A percentile compares a stretch with the other conserved stretches of the same genome.
These are phyloP conservation scores for Candida glucosophila DNA, from an alignment of 1,139 yeast genomes.

Conservation along the genomic window DNA sequence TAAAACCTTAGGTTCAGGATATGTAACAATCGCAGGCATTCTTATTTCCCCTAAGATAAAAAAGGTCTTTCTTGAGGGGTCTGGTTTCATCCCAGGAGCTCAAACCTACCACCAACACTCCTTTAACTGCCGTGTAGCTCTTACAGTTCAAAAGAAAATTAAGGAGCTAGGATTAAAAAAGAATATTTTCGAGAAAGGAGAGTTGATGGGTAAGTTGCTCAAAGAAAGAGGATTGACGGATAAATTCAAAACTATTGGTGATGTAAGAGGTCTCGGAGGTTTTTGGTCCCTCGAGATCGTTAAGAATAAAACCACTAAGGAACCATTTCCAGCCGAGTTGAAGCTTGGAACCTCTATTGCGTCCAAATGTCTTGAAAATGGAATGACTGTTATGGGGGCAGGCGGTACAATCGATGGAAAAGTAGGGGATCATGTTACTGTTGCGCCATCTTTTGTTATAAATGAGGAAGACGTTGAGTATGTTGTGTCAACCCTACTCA, in stretches of 20 bases:
- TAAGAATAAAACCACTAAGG: slow-evolving; percentile 40
- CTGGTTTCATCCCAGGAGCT: slow-evolving; percentile 39
- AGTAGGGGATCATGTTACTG: slow-evolving; percentile 39
- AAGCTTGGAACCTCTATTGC: slow-evolving; percentile 25
- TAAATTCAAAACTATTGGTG: slow-evolving; percentile 36
- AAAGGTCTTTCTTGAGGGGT: slow-evolving; percentile 34
- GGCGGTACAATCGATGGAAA: slow-evolving; percentile 31
- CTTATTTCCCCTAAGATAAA: slow-evolving; percentile 43
- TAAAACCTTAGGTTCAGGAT: slow-evolving; percentile 58
- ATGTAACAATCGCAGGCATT: slow-evolving; percentile 54
- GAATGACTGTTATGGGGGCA: slow-evolving; percentile 36
- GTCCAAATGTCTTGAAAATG: slow-evolving; percentile 29
- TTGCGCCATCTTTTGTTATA: slow-evolving; percentile 44
- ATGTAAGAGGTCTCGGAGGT: slow-evolving; percentile 54
- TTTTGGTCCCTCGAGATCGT: slow-evolving; percentile 55
- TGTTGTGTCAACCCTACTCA: slow-evolving; percentile 15
- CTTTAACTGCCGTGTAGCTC: slow-evolving; percentile 52
- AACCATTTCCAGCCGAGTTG: slow-evolving; percentile 28
- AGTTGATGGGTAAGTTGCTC: slow-evolving; percentile 35
- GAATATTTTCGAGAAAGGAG: slow-evolving; percentile 43
- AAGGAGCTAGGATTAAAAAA: slow-evolving; percentile 33
- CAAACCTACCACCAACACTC: slow-evolving; percentile 57
- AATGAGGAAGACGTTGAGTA: slow-evolving; percentile 38
- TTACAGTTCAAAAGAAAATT: slow-evolving; percentile 48
- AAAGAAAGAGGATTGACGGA: slow-evolving; percentile 21